Conservation (phyloP, 305 asterid species). For the Caryopteris hybrid region DNA sequence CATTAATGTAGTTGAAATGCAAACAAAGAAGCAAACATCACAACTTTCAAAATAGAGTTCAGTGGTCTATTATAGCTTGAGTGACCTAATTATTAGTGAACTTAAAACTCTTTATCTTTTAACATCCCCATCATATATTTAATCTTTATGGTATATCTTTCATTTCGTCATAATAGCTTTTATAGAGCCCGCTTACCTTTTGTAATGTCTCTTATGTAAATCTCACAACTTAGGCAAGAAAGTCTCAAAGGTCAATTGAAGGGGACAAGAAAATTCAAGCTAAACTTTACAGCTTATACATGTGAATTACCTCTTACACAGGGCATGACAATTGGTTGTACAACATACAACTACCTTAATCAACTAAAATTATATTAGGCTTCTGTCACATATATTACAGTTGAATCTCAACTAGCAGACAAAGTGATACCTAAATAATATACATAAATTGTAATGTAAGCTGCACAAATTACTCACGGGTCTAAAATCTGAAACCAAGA, state of each 20-base stretch:
- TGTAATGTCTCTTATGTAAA: conserved; percentile 1
- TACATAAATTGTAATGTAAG: conserved; percentile 15
- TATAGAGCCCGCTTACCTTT: conserved; percentile 20
- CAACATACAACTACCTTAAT: conserved; percentile 1
- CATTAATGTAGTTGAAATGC: conserved; percentile 13
- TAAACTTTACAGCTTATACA: conserved; percentile 4
- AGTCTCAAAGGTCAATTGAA: conserved; percentile 18
- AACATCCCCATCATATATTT: conserved; percentile 24
- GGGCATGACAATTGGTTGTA: neutral
- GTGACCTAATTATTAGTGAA: conserved; percentile 31
- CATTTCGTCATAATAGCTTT: conserved; percentile 22
- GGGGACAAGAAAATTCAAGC: conserved; percentile 16
- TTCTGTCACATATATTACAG: conserved; percentile 7
- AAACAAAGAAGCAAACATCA: conserved; percentile 24
- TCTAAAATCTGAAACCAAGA: conserved; percentile 24
- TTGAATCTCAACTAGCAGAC: conserved; percentile 10
- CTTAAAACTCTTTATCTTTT: conserved; percentile 34
- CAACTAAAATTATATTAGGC: conserved; percentile 8
- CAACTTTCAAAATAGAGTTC: conserved; percentile 23
- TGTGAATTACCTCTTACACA: neutral
- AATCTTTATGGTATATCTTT: conserved; percentile 18
- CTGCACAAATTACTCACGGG: conserved; percentile 22
- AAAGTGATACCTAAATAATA: neutral
- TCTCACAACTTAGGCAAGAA: conserved; percentile 16
- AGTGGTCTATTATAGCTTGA: conserved; percentile 14